Percentiles rank a stretch among this genome's conserved stretches.
phyloP scores from a whole-genome alignment of 495 filamentous ascomycete genomes.

The Emericellopsis terricola region DNA sequence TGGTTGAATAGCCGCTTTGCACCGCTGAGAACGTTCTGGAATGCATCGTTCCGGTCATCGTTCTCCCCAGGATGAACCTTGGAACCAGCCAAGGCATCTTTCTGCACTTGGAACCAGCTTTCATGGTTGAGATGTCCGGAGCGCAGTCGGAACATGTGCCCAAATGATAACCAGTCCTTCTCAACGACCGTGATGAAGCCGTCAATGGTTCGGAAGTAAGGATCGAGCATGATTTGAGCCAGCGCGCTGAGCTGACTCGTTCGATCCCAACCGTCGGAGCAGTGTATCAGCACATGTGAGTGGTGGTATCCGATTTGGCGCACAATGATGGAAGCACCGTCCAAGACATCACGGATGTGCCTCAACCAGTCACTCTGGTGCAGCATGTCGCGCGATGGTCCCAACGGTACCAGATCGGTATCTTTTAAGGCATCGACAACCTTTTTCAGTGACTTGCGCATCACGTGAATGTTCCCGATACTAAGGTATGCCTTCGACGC shows the following conservation, averaged over 20 bases:
- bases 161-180: slow-evolving; percentile 96
- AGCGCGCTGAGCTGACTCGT: slow-evolving; percentile 93
- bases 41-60: slow-evolving; percentile 47
- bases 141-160: slow-evolving; percentile 88
- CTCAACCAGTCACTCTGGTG: slow-evolving; percentile 80
- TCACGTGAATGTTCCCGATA: slow-evolving; percentile 98
- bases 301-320: slow-evolving; percentile 80
- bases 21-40: slow-evolving; percentile 73
- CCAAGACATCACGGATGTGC: slow-evolving; percentile 70
- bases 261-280: slow-evolving; percentile 96
- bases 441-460: slow-evolving; percentile 80
- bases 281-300: slow-evolving; percentile 91
- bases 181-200: slow-evolving; percentile 92
- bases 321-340: slow-evolving; percentile 70
- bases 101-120: slow-evolving; percentile 88
- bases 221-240: slow-evolving; percentile 84
- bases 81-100: slow-evolving; percentile 36
- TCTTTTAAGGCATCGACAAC: slow-evolving; percentile 86
- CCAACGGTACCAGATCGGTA: slow-evolving; percentile 67
- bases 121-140: slow-evolving; percentile 75
- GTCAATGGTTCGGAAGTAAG: slow-evolving; percentile 87
- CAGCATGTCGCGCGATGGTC: slow-evolving; percentile 69
- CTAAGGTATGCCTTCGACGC: slow-evolving; percentile 88
- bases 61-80: slow-evolving; percentile 34
- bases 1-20: slow-evolving; percentile 85